Conservation (phyloP, 805 yeast species). For the Pichia manshurica region DNA sequence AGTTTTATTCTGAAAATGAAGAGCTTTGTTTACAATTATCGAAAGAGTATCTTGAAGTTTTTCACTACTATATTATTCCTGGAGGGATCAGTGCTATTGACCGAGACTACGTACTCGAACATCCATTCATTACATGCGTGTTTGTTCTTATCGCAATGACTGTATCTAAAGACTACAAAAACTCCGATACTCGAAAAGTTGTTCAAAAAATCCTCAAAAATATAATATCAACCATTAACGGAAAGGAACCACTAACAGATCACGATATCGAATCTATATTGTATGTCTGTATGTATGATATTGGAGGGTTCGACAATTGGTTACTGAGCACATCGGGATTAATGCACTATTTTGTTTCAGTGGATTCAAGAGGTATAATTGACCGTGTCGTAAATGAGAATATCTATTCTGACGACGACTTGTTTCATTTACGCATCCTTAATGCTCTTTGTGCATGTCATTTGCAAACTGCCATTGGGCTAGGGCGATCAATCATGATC, state of each 20-base stretch:
- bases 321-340: constrained; percentile 47
- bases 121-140: constrained; percentile 51
- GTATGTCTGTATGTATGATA: constrained; percentile 48
- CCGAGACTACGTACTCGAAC: constrained; percentile 40
- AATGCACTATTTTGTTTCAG: constrained; percentile 41
- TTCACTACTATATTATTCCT: constrained; percentile 59
- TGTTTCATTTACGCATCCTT: constrained; percentile 50
- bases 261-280: constrained; percentile 57
- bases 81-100: constrained; percentile 50
- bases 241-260: constrained; percentile 39
- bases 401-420: constrained; percentile 31
- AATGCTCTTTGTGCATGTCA: constrained; percentile 48
- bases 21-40: constrained; percentile 40
- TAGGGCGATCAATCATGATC: constrained; percentile 41
- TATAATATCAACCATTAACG: constrained; percentile 42
- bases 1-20: constrained; percentile 41
- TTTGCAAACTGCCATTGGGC: constrained; percentile 45
- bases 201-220: constrained; percentile 45
- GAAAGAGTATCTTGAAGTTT: constrained; percentile 42
- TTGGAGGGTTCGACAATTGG: constrained; percentile 42
- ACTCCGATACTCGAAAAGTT: constrained; percentile 41
- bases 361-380: constrained; percentile 39
- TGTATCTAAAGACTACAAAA: constrained; percentile 47
- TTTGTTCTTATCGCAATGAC: constrained; percentile 51
- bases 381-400: constrained; percentile 29